Evolutionary conservation across 1,139 yeast genomes (phyloP).

Genomic region (Magnusiomyces ingens): DNA sequence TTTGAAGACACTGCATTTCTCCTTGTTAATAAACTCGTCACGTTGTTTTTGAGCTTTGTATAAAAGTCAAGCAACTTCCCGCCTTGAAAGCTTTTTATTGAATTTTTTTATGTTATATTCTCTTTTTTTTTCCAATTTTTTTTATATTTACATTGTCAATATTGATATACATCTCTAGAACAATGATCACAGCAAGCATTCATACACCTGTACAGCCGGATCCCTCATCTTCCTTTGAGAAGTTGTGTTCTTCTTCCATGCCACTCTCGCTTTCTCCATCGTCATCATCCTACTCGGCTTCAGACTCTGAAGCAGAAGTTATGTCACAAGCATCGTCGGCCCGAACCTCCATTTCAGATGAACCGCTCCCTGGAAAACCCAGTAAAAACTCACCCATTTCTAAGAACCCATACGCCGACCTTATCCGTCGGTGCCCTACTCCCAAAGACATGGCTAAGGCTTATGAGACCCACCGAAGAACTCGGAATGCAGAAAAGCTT

Average conservation of each 20-base stretch:
- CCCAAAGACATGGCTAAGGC: conserved; percentile 13
- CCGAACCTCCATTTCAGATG: too few species aligned
- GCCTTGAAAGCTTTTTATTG: not conserved
- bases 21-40: too few species aligned
- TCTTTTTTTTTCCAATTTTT: not conserved
- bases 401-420: conserved; percentile 6
- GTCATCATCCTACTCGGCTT: too few species aligned
- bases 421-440: not conserved
- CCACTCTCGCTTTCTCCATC: too few species aligned
- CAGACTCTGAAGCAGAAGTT: too few species aligned
- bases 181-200: not conserved
- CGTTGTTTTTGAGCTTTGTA: too few species aligned
- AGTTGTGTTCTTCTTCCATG: too few species aligned
- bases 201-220: too few species aligned
- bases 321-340: too few species aligned
- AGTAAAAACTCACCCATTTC: not conserved
- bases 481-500: conserved; percentile 17
- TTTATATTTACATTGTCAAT: not conserved
- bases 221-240: too few species aligned
- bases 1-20: too few species aligned
- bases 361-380: too few species aligned
- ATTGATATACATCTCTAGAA: not conserved
- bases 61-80: not conserved
- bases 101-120: not conserved
- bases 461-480: conserved; percentile 19